Conservation (phyloP, 768 basidiomycete genomes). For the Boletellus ananas region DNA sequence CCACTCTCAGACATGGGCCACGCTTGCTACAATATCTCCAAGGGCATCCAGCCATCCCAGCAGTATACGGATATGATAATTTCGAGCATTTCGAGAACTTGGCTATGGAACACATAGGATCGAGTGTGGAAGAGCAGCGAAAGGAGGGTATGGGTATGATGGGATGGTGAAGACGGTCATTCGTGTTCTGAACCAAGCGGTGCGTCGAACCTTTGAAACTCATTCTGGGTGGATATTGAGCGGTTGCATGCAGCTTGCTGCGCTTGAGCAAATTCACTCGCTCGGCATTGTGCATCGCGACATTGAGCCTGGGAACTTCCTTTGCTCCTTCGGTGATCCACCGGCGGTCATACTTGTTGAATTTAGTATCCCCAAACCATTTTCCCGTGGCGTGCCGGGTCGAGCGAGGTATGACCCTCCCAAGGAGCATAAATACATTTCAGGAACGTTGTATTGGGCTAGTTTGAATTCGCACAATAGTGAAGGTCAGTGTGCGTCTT, state of each 20-base stretch:
- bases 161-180: constrained; percentile 20
- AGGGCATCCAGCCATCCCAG: constrained; percentile 32
- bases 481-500: background rate
- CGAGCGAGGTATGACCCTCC: constrained; percentile 20
- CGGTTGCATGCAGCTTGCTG: background rate
- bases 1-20: constrained; percentile 29
- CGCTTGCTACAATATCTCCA: constrained; percentile 27
- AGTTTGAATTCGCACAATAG: constrained; percentile 30
- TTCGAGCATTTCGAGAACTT: constrained; percentile 35
- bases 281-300: constrained; percentile 35
- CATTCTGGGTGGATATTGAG: too few relatives aligned
- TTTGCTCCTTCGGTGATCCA: constrained; percentile 21
- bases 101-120: constrained; percentile 24
- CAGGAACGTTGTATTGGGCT: constrained; percentile 32
- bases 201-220: background rate
- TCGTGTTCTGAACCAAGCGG: background rate
- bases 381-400: background rate
- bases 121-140: constrained; percentile 13
- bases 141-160: constrained; percentile 13
- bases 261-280: background rate
- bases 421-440: constrained; percentile 13
- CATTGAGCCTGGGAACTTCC: constrained; percentile 37
- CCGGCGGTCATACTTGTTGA: constrained; percentile 30
- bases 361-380: constrained; percentile 28
- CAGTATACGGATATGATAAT: constrained; percentile 30